These are phyloP conservation scores for Piloderma croceum DNA, from an alignment of 768 basidiomycete genomes.

Conservation along the genomic window DNA sequence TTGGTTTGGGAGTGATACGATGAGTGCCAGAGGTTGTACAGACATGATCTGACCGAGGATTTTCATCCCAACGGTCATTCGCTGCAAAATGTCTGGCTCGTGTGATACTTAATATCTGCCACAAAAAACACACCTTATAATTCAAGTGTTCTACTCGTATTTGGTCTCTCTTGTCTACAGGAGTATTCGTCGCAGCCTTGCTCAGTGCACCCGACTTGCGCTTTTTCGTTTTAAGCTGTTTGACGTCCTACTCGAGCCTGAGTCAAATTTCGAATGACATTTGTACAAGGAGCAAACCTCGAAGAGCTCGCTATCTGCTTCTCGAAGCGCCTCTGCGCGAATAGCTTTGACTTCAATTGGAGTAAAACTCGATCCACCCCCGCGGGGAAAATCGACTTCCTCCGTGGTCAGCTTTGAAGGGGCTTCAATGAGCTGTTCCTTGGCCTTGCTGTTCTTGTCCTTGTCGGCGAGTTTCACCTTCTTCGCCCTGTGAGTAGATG, in stretches of 20 bases:
- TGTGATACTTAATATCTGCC: too few relatives aligned
- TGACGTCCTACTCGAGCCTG: too few relatives aligned
- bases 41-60: constrained; percentile 83
- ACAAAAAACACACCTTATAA: constrained; percentile 69
- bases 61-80: constrained; percentile 77
- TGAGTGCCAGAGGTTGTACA: constrained; percentile 81
- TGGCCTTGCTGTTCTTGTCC: constrained; percentile 20
- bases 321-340: constrained; percentile 76
- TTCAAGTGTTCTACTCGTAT: constrained; percentile 87
- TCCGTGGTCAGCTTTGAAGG: constrained; percentile 44
- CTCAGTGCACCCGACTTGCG: constrained; percentile 40
- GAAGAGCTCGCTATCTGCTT: constrained; percentile 79
- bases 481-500: constrained; percentile 48
- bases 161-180: constrained; percentile 44
- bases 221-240: constrained; percentile 41
- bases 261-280: too few relatives aligned
- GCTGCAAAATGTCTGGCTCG: constrained; percentile 42
- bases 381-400: constrained; percentile 92
- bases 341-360: constrained; percentile 85
- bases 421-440: constrained; percentile 25
- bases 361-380: constrained; percentile 86
- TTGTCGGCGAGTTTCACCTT: constrained; percentile 48
- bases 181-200: constrained; percentile 23
- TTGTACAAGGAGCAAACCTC: too few relatives aligned
- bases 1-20: constrained; percentile 94